Percentiles rank a stretch among this genome's conserved stretches.
Conservation (phyloP, 768 basidiomycete genomes). For the Heimioporus sp. region DNA sequence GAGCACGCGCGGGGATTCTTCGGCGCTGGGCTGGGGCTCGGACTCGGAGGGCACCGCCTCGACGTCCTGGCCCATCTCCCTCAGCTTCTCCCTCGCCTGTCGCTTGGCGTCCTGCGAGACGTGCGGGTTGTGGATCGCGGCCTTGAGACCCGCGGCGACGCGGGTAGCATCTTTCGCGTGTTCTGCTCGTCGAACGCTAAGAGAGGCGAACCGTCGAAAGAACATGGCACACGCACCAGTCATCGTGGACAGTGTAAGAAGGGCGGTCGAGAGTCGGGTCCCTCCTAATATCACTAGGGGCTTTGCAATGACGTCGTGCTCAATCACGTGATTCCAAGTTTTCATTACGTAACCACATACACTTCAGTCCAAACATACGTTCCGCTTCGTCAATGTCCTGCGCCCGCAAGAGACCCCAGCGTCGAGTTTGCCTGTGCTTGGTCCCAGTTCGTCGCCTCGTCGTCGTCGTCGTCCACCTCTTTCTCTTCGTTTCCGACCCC, state of each 20-base stretch:
- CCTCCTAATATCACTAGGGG: slow-evolving; percentile 13
- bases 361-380: slow-evolving; percentile 49
- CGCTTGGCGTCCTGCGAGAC: slow-evolving; percentile 55
- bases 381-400: slow-evolving; percentile 35
- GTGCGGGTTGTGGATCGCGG: slow-evolving; percentile 56
- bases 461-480: slow-evolving; percentile 66
- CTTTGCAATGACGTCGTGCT: slow-evolving; percentile 11
- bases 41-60: background rate
- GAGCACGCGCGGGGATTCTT: slow-evolving; percentile 25
- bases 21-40: background rate
- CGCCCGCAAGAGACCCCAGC: background rate
- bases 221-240: slow-evolving; percentile 4
- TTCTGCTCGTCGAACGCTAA: slow-evolving; percentile 11
- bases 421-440: slow-evolving; percentile 55
- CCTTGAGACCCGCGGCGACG: slow-evolving; percentile 57
- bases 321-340: slow-evolving; percentile 10
- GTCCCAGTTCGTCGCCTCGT: slow-evolving; percentile 64
- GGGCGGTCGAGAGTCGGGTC: background rate
- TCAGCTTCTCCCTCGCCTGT: slow-evolving; percentile 45
- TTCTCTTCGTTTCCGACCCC: slow-evolving; percentile 59
- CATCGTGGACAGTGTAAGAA: slow-evolving; percentile 4
- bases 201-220: too few relatives aligned
- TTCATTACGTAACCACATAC: slow-evolving; percentile 10
- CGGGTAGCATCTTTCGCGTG: slow-evolving; percentile 40
- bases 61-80: slow-evolving; percentile 33